A percentile compares a stretch with the other conserved stretches of the same genome.
These are phyloP conservation scores for Neurospora sp. DNA, from an alignment of 495 filamentous ascomycete genomes.

Conservation along the genomic window DNA sequence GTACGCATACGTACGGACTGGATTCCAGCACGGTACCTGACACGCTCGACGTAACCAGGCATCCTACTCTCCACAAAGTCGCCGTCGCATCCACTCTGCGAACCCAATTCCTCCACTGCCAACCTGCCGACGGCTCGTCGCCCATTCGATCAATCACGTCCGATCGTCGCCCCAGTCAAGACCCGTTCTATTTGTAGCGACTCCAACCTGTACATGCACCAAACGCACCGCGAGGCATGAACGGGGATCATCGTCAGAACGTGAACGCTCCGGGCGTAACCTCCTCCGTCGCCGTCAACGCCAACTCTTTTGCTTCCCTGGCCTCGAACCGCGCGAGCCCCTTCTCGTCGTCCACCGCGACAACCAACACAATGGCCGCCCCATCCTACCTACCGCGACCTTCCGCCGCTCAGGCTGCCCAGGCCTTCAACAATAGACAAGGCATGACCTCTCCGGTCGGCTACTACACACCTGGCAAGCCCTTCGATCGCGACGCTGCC, in stretches of 20 bases:
- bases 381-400: conserved; percentile 21
- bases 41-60: background rate
- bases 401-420: conserved; percentile 10
- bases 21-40: background rate
- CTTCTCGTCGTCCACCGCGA: conserved; percentile 20
- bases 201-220: conserved; percentile 8
- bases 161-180: conserved; percentile 25
- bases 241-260: conserved; percentile 22
- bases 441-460: conserved; percentile 19
- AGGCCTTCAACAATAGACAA: conserved; percentile 20
- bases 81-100: conserved; percentile 16
- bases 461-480: conserved; percentile 28
- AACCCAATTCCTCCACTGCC: conserved; percentile 7
- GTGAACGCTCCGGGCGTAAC: conserved; percentile 22
- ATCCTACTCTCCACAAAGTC: conserved; percentile 1
- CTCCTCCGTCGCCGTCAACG: conserved; percentile 22
- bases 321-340: conserved; percentile 28
- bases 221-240: conserved; percentile 36
- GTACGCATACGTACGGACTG: background rate
- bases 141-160: conserved; percentile 27
- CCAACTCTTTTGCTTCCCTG: conserved; percentile 20
- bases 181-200: conserved; percentile 4
- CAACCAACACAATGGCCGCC: conserved; percentile 32
- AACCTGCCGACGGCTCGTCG: background rate
- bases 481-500: conserved; percentile 36